phyloP scores from a whole-genome alignment of 495 filamentous ascomycete species.

The Lasiosphaeria miniovina region DNA sequence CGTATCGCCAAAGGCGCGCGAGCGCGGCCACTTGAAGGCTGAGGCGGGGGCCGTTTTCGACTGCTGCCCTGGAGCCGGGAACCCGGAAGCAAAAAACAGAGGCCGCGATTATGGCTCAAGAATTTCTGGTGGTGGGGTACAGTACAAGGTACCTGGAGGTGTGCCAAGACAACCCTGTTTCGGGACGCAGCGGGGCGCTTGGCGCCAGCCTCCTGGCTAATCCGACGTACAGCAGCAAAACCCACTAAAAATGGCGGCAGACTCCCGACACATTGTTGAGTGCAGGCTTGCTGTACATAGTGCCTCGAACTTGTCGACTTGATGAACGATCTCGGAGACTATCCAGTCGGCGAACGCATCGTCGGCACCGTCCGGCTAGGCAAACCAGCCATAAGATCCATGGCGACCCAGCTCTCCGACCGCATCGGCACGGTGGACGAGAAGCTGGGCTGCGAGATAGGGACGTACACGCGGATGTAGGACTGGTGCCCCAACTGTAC shows the following conservation, averaged over 20 bases:
- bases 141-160: constrained; percentile 5
- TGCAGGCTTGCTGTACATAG: too few species aligned
- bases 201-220: constrained; percentile 4
- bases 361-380: too few species aligned
- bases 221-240: constrained; percentile 2
- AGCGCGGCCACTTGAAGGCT: constrained; percentile 5
- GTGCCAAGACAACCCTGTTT: constrained; percentile 2
- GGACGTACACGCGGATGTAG: too few species aligned
- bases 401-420: too few species aligned
- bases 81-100: constrained; percentile 8
- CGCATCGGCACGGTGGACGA: too few species aligned
- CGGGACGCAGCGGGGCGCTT: constrained; percentile 3
- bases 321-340: too few species aligned
- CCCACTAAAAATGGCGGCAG: constrained; percentile 7
- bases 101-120: constrained; percentile 7
- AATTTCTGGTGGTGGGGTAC: constrained; percentile 5
- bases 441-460: too few species aligned
- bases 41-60: constrained; percentile 6
- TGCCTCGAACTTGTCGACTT: constrained; percentile 7
- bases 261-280: constrained; percentile 6
- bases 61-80: constrained; percentile 7
- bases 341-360: too few species aligned
- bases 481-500: too few species aligned
- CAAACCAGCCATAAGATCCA: too few species aligned
- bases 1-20: constrained; percentile 2